Evolutionary conservation across 1,284 basidiomycete species (phyloP), one percentile per base, ranked within the genome.

Genomic region (Fomitopsis betulina): DNA sequence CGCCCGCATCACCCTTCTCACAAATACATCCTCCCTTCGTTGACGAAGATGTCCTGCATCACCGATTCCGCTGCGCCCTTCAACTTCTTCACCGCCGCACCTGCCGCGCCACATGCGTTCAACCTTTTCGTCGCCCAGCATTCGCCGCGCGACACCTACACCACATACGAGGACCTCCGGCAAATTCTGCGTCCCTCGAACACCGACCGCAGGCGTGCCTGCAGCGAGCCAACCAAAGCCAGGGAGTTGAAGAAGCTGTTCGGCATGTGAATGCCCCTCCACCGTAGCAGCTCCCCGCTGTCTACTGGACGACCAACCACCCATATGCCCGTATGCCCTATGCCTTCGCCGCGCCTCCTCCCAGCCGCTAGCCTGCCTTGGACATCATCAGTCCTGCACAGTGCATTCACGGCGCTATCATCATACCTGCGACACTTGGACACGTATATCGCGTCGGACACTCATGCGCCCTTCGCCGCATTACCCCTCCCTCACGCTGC

Each of bases 131-230:
- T 58, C 17, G 51, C 58, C 27, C 53, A 63, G 25, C 64, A 66
- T 10, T 64, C 63, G 2, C 67, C 65, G 15, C 63, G 67, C 37
- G 66, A 67, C 38, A 61, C 61, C 35, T 60, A 67, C 54, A 49
- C 54, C 25, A 61, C 64, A 56, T 62, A 62, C 49, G 66, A 64
- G 42, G 66, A 67, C 43, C 58, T 66, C 13, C 35, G 58, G 19
- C 37, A 58, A 13, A 52, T 63, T 33, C 37, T 65, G 32, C 53
- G 57, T 25, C 53, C 63, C 30, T 59, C 62, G 47, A 57, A 56
- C 57, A 49, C 55, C n/a, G 53, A 45, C 33, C 56, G 49, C 47
- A 25, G 56, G 58, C n/a, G 57, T 13, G 58, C 56, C 38, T 58
- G 50, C 45, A 62, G 60, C 51, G 59, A 57, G n/a, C 57, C 60